These are phyloP conservation scores for Epichloe sp. DNA, from an alignment of 2,329 filamentous ascomycete genomes.

Conservation along the genomic window DNA sequence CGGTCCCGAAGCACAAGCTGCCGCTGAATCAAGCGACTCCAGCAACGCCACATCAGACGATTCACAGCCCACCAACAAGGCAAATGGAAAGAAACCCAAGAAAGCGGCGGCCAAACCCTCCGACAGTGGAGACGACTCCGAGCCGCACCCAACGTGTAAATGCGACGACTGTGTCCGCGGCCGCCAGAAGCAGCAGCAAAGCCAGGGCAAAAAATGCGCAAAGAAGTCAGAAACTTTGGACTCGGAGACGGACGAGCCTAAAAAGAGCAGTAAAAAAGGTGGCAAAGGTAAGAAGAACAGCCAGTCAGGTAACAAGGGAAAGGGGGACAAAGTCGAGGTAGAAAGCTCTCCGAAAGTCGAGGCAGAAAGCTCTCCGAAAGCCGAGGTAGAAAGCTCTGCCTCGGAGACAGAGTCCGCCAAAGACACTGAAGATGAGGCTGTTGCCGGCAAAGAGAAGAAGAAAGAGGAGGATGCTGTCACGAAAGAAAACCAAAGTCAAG, in stretches of 20 bases:
- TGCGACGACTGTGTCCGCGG: slow-evolving; percentile 14
- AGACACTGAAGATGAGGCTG: slow-evolving; percentile 8
- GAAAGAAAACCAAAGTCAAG: slow-evolving; percentile 4
- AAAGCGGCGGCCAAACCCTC: slow-evolving; percentile 6
- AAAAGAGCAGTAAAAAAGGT: slow-evolving; percentile 9
- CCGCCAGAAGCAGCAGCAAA: slow-evolving; percentile 6
- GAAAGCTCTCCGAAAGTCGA: slow-evolving; percentile 3
- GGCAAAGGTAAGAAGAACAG: slow-evolving; percentile 7
- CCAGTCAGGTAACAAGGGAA: slow-evolving; percentile 9
- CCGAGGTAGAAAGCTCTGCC: slow-evolving; percentile 6
- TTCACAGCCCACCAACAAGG: slow-evolving; percentile 7
- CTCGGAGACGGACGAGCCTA: slow-evolving; percentile 8
- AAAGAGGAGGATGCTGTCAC: neutral
- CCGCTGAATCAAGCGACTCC: slow-evolving; percentile 11
- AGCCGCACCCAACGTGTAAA: slow-evolving; percentile 21
- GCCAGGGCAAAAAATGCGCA: slow-evolving; percentile 3
- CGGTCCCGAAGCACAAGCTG: slow-evolving; percentile 9
- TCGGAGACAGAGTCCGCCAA: slow-evolving; percentile 14
- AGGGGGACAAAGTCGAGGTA: slow-evolving; percentile 10
- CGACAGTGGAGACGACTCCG: slow-evolving; percentile 18
- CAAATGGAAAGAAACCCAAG: slow-evolving; percentile 11
- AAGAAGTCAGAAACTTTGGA: slow-evolving; percentile 1
- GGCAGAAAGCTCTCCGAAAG: slow-evolving; percentile 3
- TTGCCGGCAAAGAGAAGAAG: slow-evolving; percentile 9
- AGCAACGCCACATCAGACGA: slow-evolving; percentile 7